Evolutionary conservation across 148 eudicot genomes (phyloP).

Genomic region (Chenopodium suecicum): DNA sequence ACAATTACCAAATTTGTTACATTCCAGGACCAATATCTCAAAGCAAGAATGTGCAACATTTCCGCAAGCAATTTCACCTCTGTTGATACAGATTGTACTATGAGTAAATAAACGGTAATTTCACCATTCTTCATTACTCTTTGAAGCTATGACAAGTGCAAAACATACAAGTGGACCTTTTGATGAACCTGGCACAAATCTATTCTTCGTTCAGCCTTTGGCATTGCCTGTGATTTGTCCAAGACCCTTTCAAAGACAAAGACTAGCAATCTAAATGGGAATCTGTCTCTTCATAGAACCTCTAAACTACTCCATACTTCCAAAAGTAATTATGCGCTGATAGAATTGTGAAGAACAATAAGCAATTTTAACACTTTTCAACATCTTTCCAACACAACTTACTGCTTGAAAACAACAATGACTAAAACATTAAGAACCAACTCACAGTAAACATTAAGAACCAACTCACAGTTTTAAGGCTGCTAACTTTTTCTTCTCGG

Average conservation of each 20-base stretch:
- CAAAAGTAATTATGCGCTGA: not conserved
- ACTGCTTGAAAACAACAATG: not conserved
- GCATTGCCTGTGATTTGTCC: not conserved
- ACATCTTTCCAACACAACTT: not conserved
- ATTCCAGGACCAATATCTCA: not conserved
- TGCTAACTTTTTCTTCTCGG: constrained; percentile 98
- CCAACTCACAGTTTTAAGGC: constrained; percentile 86
- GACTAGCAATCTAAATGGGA: not conserved
- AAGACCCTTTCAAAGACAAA: not conserved
- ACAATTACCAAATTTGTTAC: not conserved
- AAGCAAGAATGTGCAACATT: not conserved
- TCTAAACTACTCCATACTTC: not conserved
- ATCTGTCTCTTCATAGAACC: not conserved
- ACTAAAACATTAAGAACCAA: constrained; percentile 7
- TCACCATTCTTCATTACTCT: not conserved
- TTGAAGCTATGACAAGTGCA: not conserved
- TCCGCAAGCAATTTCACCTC: not conserved
- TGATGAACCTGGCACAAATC: not conserved
- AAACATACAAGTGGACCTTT: not conserved
- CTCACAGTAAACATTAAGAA: constrained; percentile 52
- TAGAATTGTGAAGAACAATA: not conserved
- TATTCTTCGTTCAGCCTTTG: not conserved
- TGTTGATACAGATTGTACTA: not conserved
- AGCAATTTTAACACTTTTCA: not conserved
- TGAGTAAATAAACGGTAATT: not conserved